Conservation (phyloP, 352 stramenopile species). For the Pythium pyrilobum region DNA sequence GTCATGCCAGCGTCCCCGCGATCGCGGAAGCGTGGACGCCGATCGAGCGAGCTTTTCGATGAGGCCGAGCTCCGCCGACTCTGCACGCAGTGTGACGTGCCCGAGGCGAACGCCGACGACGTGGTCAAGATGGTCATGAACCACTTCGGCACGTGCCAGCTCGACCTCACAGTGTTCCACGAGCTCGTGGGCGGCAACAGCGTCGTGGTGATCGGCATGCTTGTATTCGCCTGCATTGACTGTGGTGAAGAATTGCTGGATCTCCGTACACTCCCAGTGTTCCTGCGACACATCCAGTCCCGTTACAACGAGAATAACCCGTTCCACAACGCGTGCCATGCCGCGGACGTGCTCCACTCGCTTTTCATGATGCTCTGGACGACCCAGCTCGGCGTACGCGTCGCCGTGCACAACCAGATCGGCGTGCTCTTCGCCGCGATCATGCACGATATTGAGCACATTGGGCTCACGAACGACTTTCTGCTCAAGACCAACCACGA, state of each 20-base stretch:
- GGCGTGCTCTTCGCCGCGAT: conserved; percentile 64
- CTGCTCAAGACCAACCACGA: conserved; percentile 68
- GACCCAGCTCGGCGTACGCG: conserved; percentile 42
- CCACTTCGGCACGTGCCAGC: conserved; percentile 55
- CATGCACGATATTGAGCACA: conserved; percentile 80
- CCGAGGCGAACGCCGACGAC: conserved; percentile 28
- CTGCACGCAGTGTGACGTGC: conserved; percentile 43
- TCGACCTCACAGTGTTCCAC: conserved; percentile 69
- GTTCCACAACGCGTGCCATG: conserved; percentile 82
- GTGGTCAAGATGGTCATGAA: conserved; percentile 45
- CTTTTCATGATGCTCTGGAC: conserved; percentile 68
- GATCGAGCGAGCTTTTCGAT: conserved; percentile 36
- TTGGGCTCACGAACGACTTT: conserved; percentile 77
- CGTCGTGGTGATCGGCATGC: conserved; percentile 58
- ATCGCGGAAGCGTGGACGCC: conserved; percentile 45
- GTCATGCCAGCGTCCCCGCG: conserved; percentile 32
- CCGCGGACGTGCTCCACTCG: conserved; percentile 72
- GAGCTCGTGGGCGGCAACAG: conserved; percentile 59
- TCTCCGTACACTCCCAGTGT: conserved; percentile 36
- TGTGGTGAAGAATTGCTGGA: conserved; percentile 49
- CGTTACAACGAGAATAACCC: conserved; percentile 61
- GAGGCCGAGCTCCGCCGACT: conserved; percentile 46
- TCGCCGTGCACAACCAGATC: conserved; percentile 64
- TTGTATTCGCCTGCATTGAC: conserved; percentile 70
- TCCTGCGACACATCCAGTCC: conserved; percentile 57